Evolutionary conservation across 192 early-diverging fungal genomes (phyloP), one percentile per base, ranked within the genome.

Genomic region (Chytriomyces hyalinus): DNA sequence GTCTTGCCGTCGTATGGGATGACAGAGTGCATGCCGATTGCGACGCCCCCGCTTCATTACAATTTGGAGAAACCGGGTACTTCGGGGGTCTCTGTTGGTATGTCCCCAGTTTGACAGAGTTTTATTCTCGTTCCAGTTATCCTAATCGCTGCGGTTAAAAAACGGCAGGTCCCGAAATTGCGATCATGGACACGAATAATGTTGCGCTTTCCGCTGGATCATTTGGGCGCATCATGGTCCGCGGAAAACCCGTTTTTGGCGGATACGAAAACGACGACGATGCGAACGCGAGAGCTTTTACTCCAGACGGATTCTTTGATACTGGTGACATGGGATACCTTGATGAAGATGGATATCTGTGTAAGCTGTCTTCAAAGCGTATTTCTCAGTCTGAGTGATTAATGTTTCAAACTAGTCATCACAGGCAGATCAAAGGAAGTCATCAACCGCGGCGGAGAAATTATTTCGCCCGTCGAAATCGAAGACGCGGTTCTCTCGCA

Each of bases 381-480:
- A 57, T 20, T n/a, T 20, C 53, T 57, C 53, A 57, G 20, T 57
- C 53, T 13, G 15, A 57, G 53, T 57, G 36, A 2, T 36, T 36
- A 36, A 36, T 36, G 17, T 5, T 51, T 59, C 9, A 20, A 24
- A 20, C 10, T 4, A 13, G 61, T 48, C 51, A 84, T 96, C 67
- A 94, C 92, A 3, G 94, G 94, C 2, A 91, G 94, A 53, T 93
- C 93, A 81, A 95, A 96, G 87, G 94, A 95, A 81, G 85, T 93
- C 69, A 96, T 96, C 71, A 96, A 94, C 80, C 92, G 94, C 61
- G 94, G 94, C 48, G 94, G 94, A 28, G 94, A 95, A 80, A 96
- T 93, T 82, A 94, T 96, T 71, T 94, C 92, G n/a, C 94, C 94
- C 4, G 76, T 94, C 17, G 94, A 96, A 80, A 84, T 96, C 2